Evolutionary conservation across 495 filamentous ascomycete species (phyloP).

Genomic region (Eremomyces bilateralis): DNA sequence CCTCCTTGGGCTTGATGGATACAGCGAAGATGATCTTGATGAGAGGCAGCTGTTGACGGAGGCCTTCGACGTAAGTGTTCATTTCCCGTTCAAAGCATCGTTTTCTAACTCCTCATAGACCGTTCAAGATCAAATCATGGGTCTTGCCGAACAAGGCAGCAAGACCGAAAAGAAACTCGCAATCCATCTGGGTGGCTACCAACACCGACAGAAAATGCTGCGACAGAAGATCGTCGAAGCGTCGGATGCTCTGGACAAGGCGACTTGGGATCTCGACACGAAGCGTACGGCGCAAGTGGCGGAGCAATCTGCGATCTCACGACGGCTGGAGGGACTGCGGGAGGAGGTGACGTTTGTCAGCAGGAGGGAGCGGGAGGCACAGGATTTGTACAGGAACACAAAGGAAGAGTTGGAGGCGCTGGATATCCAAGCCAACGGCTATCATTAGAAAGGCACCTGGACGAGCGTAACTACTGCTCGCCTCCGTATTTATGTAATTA

Average conservation of each 20-base stretch:
- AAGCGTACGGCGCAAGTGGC: constrained; percentile 54
- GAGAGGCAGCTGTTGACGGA: constrained; percentile 35
- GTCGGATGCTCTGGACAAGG: constrained; percentile 50
- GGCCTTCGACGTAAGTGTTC: constrained; percentile 38
- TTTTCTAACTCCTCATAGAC: constrained; percentile 29
- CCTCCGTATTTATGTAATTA: too few relatives aligned
- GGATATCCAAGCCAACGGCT: constrained; percentile 1
- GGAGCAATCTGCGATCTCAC: constrained; percentile 51
- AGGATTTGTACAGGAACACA: constrained; percentile 56
- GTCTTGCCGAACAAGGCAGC: constrained; percentile 53
- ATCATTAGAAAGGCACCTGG: neutral
- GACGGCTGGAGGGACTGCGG: constrained; percentile 51
- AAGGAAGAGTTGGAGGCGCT: constrained; percentile 60
- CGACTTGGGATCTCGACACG: constrained; percentile 46
- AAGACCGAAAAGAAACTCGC: constrained; percentile 88
- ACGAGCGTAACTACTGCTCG: too few relatives aligned
- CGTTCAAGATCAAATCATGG: constrained; percentile 45
- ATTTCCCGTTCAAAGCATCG: constrained; percentile 2
- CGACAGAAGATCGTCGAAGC: constrained; percentile 66
- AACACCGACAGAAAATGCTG: constrained; percentile 61
- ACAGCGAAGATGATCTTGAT: constrained; percentile 48
- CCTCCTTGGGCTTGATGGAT: constrained; percentile 57
- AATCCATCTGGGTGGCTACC: constrained; percentile 73
- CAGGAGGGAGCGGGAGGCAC: constrained; percentile 69
- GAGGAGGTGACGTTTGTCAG: constrained; percentile 69